A percentile compares a stretch with the other conserved stretches of the same genome.
Evolutionary conservation across 805 yeast genomes (phyloP).

Genomic region (Candida berthetii): DNA sequence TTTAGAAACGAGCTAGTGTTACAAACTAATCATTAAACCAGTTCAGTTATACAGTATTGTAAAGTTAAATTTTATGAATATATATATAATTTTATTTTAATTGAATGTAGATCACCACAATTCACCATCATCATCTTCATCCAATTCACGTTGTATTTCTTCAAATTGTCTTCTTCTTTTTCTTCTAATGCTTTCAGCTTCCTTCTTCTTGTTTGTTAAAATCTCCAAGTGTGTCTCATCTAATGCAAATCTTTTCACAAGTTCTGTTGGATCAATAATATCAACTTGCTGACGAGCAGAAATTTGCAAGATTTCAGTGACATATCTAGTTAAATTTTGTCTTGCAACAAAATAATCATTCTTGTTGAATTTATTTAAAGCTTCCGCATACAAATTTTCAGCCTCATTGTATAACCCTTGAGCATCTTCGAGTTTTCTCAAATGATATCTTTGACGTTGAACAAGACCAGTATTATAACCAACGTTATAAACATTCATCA

Average conservation of each 20-base stretch:
- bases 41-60: no score
- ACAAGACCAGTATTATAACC: not conserved
- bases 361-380: not conserved
- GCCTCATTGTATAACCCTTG: not conserved
- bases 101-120: slow-evolving; percentile 19
- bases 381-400: not conserved
- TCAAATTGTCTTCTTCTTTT: slow-evolving; percentile 8
- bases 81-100: no score
- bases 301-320: not conserved
- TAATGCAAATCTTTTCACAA: not conserved
- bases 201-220: not conserved
- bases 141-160: slow-evolving; percentile 19
- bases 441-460: not conserved
- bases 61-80: no score
- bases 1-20: slow-evolving; percentile 60
- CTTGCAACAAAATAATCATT: not conserved
- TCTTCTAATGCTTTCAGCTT: not conserved
- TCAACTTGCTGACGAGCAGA: not conserved
- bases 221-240: not conserved
- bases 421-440: not conserved
- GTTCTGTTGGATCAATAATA: not conserved
- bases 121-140: slow-evolving; percentile 24
- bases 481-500: not conserved
- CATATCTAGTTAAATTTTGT: not conserved
- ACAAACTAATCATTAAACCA: slow-evolving; percentile 1